Evolutionary conservation across 352 stramenopile genomes (phyloP).

Genomic region (Globisporangium abappressorium): DNA sequence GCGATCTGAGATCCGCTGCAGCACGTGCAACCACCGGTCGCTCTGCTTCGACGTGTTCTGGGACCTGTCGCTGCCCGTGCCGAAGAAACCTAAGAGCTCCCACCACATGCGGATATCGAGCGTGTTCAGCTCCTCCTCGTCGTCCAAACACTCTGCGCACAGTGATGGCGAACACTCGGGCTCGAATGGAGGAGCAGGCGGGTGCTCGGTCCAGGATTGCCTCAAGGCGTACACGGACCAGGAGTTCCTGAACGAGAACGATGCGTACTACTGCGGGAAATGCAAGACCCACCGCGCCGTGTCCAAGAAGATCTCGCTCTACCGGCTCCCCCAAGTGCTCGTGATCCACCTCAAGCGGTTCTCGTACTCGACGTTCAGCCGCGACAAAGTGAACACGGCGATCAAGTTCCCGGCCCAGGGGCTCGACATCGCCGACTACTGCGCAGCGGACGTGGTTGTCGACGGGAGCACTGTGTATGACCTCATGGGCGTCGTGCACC

Average conservation of each 20-base stretch:
- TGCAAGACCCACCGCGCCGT: slow-evolving; percentile 71
- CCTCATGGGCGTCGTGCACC: slow-evolving; percentile 73
- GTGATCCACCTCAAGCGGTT: slow-evolving; percentile 91
- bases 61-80: slow-evolving; percentile 72
- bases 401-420: slow-evolving; percentile 58
- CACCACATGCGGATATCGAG: slow-evolving; percentile 32
- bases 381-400: slow-evolving; percentile 70
- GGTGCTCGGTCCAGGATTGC: slow-evolving; percentile 61
- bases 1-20: slow-evolving; percentile 70
- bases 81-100: slow-evolving; percentile 56
- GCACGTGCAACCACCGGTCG: slow-evolving; percentile 64
- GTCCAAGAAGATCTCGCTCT: slow-evolving; percentile 75
- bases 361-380: slow-evolving; percentile 69
- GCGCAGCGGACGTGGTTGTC: slow-evolving; percentile 55
- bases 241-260: slow-evolving; percentile 56
- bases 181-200: slow-evolving; percentile 3
- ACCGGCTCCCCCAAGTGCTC: slow-evolving; percentile 76
- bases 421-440: slow-evolving; percentile 73
- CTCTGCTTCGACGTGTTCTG: slow-evolving; percentile 86
- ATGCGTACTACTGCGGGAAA: slow-evolving; percentile 72
- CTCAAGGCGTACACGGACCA: slow-evolving; percentile 70
- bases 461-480: slow-evolving; percentile 75
- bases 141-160: slow-evolving; percentile 4
- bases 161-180: slow-evolving; percentile 5
- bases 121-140: slow-evolving; percentile 28